Percentiles rank a stretch among this genome's conserved stretches.
Conservation (phyloP, 306 rosid genomes). For the Cicer cuneatum region DNA sequence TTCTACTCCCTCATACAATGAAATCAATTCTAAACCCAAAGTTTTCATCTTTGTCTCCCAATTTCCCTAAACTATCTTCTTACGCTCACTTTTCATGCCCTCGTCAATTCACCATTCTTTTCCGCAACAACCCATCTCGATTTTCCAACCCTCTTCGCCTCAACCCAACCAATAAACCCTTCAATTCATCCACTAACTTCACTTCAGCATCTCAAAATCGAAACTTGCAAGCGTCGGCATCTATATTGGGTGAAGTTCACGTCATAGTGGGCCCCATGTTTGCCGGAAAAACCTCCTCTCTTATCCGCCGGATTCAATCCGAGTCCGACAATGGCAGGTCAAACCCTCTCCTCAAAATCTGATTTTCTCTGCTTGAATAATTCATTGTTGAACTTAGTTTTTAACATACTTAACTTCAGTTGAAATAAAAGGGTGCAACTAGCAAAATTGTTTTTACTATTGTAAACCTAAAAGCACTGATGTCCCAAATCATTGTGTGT, state of each 20-base stretch:
- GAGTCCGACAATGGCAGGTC: conserved; percentile 80
- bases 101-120: conserved; percentile 35
- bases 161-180: conserved; percentile 50
- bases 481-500: conserved; percentile 10
- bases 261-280: conserved; percentile 94
- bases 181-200: conserved; percentile 33
- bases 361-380: conserved; percentile 7
- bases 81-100: conserved; percentile 49
- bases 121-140: conserved; percentile 33
- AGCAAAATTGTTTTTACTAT: not conserved
- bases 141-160: conserved; percentile 46
- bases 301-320: conserved; percentile 76
- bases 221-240: conserved; percentile 41
- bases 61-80: conserved; percentile 50
- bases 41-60: conserved; percentile 53
- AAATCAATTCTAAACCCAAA: conserved; percentile 60
- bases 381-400: not conserved
- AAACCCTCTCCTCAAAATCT: not conserved
- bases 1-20: conserved; percentile 53
- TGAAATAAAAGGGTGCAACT: too few relatives aligned
- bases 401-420: too few relatives aligned
- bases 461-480: not conserved
- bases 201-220: conserved; percentile 47
- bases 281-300: conserved; percentile 87
- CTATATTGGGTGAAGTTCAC: conserved; percentile 77